Base-by-base conservation (phyloP, 2,329 filamentous ascomycete genomes). In the Fonsecaea pedrosoi region DNA sequence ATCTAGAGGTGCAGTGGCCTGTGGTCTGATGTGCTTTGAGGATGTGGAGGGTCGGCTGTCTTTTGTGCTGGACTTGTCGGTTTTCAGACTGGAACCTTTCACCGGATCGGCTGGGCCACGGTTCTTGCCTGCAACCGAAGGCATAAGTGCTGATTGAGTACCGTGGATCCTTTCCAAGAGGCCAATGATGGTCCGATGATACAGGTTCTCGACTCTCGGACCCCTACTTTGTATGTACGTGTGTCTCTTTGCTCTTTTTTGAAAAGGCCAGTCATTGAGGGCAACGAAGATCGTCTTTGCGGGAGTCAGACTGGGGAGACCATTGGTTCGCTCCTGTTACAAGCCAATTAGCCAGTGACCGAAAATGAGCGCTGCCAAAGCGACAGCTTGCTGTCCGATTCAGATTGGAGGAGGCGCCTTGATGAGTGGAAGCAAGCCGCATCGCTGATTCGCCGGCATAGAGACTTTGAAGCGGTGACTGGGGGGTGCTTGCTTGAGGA, bases 71-170 rank as follows among this genome's bases (percentile, higher is more conserved):
- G 40, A 37, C 40, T 59, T 59, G 30, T 50, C 57, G 42, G 18
- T 61, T 58, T 42, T 15, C 35, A 35, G 18, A 21, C 6, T 25
- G 42, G 53, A 35, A 35, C 18, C 38, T 42, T n/a, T 25, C 50
- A 30, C 50, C 50, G 60, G 60, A 56, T 42, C 37, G 54, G 50
- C 21, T 62, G 37, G 60, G 53, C n/a, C 53, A 25, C 30, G 60
- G 50, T 38, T 56, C 50, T 45, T 45, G 60, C 60, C 60, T 55
- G 37, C 60, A 34, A 38, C 60, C 60, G 59, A 61, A 40, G 45
- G 10, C 45, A 30, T 13, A 50, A 50, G 45, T 50, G 45, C 45
- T 50, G 45, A 50, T 50, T 50, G 45, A 18, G 45, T 25, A 21
- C 18, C 18, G 45, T 30, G 45, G 45, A 50, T 50, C 45, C 45